A percentile compares a stretch with the other conserved stretches of the same genome.
Conservation (phyloP, 495 filamentous ascomycete genomes). For the Penicillium longicatenatum region DNA sequence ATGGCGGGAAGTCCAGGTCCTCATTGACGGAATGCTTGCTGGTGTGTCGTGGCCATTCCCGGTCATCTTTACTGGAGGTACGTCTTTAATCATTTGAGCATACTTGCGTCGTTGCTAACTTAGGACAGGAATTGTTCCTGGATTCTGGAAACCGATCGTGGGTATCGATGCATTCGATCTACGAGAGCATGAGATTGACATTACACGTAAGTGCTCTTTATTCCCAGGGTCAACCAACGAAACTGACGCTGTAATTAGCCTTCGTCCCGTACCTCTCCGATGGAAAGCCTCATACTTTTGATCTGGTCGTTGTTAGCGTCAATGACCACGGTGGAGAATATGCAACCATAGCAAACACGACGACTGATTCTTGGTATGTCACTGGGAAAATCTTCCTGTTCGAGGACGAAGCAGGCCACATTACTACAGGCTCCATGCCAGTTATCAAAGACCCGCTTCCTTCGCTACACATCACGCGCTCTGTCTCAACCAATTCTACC, state of each 20-base stretch:
- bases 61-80: conserved; percentile 1
- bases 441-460: conserved; percentile 1
- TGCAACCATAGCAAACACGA: background rate
- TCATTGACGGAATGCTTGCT: conserved; percentile 1
- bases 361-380: conserved; percentile 1
- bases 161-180: conserved; percentile 3
- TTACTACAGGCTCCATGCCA: conserved; percentile 2
- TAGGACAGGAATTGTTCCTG: background rate
- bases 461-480: background rate
- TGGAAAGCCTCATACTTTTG: conserved; percentile 3
- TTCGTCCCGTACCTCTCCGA: conserved; percentile 1
- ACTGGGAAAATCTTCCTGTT: conserved; percentile 2
- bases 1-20: background rate
- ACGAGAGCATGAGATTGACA: conserved; percentile 3
- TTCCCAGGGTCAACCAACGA: background rate
- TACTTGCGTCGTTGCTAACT: background rate
- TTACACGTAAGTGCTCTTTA: background rate
- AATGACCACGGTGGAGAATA: background rate
- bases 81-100: background rate
- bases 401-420: background rate
- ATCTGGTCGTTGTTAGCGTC: background rate
- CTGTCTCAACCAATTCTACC: background rate
- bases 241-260: background rate
- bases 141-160: background rate
- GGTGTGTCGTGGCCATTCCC: conserved; percentile 3